Evolutionary conservation across 1,284 basidiomycete species (phyloP), one percentile per base, ranked within the genome.

Genomic region (Puccinia hordei): DNA sequence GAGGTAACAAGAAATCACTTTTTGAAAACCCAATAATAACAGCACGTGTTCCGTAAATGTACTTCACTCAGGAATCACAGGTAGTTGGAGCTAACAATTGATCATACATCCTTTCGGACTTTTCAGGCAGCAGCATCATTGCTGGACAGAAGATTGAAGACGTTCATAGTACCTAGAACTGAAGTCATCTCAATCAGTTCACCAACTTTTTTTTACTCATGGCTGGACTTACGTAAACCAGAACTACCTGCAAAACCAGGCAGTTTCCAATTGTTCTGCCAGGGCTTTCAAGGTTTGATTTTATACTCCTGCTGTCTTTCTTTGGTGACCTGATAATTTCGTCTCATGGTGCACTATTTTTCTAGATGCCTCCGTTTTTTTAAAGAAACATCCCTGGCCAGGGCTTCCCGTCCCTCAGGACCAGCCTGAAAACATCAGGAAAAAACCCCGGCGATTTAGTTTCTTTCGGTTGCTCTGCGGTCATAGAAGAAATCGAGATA

Each of bases 191-290:
- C 91, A 0, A 87, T 96, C 49, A 91, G 92, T 17, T 93, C 91
- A 83, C 82, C 93, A 89, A 91, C 92, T 5, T 94, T 94, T 86
- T 94, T 92, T 86, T 95, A 94, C 83, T 92, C 93, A 84, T 95
- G 92, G 92, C 87, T 93, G 57, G 93, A 94, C 83, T 91, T 92
- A 87, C 84, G 91, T 89, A 93, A 83, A 91, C 91, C 19, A 19
- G 73, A 65, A 27, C 85, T 94, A 24, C 92, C 92, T 30, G 91
- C 91, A 79, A 95, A 95, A 87, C 91, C 94, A 59, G 94, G 94
- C 0, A 93, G 92, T 83, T 91, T 94, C 89, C 94, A 97, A 84
- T 90, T 90, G 79, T 96, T 96, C 86, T 87, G 95, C 83, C 89
- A 92, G 82, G 94, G 94, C 19, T 96, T 89, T 84, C 89, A 90